Evolutionary conservation across 768 basidiomycete species (phyloP).

Genomic region (Ramaria rubella): DNA sequence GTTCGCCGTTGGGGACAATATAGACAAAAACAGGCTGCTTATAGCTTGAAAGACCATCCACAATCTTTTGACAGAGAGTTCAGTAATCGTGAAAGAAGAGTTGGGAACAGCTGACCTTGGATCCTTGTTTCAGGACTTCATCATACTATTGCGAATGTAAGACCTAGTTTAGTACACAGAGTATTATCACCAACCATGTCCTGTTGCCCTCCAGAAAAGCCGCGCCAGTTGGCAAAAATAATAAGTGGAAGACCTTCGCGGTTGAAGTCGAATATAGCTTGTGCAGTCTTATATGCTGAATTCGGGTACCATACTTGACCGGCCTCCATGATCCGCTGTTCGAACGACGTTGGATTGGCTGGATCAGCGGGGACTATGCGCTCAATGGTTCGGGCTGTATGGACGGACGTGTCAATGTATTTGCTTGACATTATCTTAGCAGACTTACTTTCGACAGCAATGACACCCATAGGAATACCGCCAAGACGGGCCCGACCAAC

Average conservation of each 20-base stretch:
- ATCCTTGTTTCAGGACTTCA: constrained; percentile 93
- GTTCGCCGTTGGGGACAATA: constrained; percentile 96
- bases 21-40: constrained; percentile 98
- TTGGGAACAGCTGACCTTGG: constrained; percentile 44
- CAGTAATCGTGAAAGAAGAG: too few species aligned
- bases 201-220: constrained; percentile 98
- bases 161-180: background rate
- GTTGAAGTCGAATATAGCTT: constrained; percentile 98
- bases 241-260: constrained; percentile 94
- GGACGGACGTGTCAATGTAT: background rate
- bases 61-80: constrained; percentile 46
- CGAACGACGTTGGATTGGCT: constrained; percentile 92
- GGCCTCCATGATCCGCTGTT: constrained; percentile 98
- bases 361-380: constrained; percentile 96
- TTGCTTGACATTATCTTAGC: background rate
- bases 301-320: constrained; percentile 99
- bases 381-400: constrained; percentile 78
- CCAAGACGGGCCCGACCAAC: constrained; percentile 93
- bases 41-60: constrained; percentile 94
- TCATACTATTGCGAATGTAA: constrained; percentile 47
- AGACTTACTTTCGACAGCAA: constrained; percentile 76
- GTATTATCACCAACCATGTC: constrained; percentile 59
- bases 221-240: constrained; percentile 99
- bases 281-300: constrained; percentile 98
- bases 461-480: constrained; percentile 96